These are phyloP conservation scores for Populus trichocarpa DNA, from an alignment of 441 rosid genomes.

Conservation along the genomic window DNA sequence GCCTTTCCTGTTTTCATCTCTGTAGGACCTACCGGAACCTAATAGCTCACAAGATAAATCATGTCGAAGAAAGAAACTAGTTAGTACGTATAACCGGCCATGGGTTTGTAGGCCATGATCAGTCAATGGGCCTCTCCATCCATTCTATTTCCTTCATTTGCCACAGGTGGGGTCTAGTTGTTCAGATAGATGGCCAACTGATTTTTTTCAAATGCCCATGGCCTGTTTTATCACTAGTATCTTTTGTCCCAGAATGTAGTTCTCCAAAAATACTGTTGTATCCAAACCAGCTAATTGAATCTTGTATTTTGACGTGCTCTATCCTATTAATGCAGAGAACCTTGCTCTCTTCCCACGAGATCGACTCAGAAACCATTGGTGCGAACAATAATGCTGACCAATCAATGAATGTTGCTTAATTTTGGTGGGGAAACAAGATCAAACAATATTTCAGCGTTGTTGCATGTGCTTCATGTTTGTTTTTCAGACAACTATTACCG, in stretches of 20 bases:
- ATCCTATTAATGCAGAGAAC: constrained; percentile 12
- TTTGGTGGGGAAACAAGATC: constrained; percentile 12
- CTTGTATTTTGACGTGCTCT: not conserved
- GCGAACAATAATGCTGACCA: constrained; percentile 26
- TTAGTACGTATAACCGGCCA: not conserved
- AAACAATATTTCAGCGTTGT: not conserved
- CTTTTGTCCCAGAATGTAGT: not conserved
- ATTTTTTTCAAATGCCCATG: not conserved
- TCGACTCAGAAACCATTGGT: constrained; percentile 26
- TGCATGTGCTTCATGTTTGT: not conserved
- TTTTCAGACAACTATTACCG: not conserved
- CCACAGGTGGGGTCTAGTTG: not conserved
- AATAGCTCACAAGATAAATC: constrained; percentile 3
- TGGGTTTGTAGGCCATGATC: not conserved
- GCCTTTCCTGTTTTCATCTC: not conserved
- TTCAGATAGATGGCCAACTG: not conserved
- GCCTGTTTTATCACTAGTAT: not conserved
- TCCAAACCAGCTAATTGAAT: not conserved
- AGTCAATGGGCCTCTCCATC: not conserved
- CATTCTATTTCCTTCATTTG: constrained; percentile 5
- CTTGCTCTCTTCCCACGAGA: not conserved
- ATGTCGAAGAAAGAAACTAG: constrained; percentile 29
- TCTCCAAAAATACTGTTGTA: not conserved
- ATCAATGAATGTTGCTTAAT: constrained; percentile 36
- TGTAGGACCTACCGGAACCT: not conserved